Evolutionary conservation across 306 rosid species (phyloP).

Genomic region (Quercus parvula): DNA sequence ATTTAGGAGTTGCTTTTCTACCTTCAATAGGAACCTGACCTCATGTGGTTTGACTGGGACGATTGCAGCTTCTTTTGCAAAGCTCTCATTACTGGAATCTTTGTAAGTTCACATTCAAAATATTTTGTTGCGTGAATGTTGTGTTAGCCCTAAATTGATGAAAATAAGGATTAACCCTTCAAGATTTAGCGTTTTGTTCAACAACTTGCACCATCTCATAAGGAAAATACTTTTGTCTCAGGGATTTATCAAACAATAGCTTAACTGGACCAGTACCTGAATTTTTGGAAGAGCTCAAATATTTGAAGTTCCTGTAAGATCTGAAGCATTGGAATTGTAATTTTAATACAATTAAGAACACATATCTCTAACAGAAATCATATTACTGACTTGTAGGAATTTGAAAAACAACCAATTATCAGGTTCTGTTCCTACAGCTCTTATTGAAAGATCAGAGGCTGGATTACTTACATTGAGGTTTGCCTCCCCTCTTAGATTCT

Average conservation of each 20-base stretch:
- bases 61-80: conserved; percentile 46
- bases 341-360: neutral
- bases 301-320: conserved; percentile 57
- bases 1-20: conserved; percentile 9
- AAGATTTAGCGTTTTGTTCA: no score
- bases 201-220: neutral
- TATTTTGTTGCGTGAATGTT: neutral
- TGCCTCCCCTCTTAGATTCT: neutral
- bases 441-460: conserved; percentile 39
- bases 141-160: neutral
- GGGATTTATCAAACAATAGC: conserved; percentile 66
- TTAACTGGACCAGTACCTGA: conserved; percentile 55
- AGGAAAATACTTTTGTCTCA: conserved; percentile 17
- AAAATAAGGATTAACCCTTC: no score
- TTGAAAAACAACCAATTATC: conserved; percentile 61
- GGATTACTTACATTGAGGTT: conserved; percentile 61
- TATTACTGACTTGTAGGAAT: conserved; percentile 26
- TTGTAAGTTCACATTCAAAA: conserved; percentile 41
- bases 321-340: neutral
- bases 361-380: conserved; percentile 10
- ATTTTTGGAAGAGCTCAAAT: conserved; percentile 45
- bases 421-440: conserved; percentile 46
- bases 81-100: conserved; percentile 47
- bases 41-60: conserved; percentile 51
- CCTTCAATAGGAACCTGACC: conserved; percentile 47